Base-by-base conservation (phyloP, 2,329 filamentous ascomycete genomes). In the Penicillium digitatum region DNA sequence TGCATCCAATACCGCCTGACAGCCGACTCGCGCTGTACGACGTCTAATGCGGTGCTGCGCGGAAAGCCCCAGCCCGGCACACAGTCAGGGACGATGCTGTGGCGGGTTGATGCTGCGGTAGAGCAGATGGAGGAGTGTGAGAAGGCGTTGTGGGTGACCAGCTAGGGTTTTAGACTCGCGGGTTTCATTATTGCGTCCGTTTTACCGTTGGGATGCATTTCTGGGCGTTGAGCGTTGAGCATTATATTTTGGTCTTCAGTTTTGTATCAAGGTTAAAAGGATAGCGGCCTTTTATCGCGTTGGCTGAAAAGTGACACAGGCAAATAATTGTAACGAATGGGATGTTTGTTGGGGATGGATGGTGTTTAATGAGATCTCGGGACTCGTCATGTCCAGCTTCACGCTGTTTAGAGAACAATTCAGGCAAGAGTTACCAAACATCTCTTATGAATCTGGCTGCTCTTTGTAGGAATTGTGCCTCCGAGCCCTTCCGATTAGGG, bases 1-100 rank as follows among this genome's bases (percentile, higher is more conserved):
- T 65, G 62, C n/a, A 35, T 61, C 12, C 62, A 65, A 43, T 65
- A 65, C 34, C 53, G 55, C 5, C 27, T 65, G 29, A 58, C 58
- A 6, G 37, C 51, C 3, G 34, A 55, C 12, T 55, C 46, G 3
- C 56, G 53, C 16, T 65, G 62, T 40, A 57, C 52, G 9, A 60
- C 54, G 5, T 62, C 62, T 1, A 47, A 52, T 8, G 35, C 48
- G 16, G 55, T 52, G 3, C 24, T 64, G 10, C 55, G 62, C n/a
- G 62, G 62, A n/a, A 44, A 40, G 9, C 48, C 61, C 24, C 31
- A 44, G 9, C 40, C 55, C 8, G 62, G 60, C 1, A 48, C 54
- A 2, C 35, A 47, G 38, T 58, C 62, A 11, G 62, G 62, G 5
- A 59, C 58, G n/a, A 61, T 65, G 62, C 45, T 65, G 48, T 64